A percentile compares a stretch with the other conserved stretches of the same genome.
These are phyloP conservation scores for Bacidia rubella DNA, from an alignment of 495 filamentous ascomycete genomes.

Conservation along the genomic window DNA sequence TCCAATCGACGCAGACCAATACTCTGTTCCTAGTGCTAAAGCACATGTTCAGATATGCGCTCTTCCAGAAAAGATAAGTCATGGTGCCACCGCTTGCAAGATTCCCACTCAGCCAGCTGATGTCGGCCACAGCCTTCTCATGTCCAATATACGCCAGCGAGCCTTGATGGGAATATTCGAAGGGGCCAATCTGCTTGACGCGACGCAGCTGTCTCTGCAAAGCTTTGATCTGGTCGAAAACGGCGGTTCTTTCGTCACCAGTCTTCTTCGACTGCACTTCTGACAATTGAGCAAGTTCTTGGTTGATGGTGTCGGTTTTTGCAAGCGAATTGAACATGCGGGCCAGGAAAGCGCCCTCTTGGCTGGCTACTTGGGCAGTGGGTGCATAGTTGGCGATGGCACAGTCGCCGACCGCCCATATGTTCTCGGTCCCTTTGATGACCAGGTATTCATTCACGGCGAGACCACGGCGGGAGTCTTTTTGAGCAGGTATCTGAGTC, in stretches of 20 bases:
- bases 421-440: slow-evolving; percentile 88
- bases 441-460: slow-evolving; percentile 98
- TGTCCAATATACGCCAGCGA: slow-evolving; percentile 94
- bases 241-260: slow-evolving; percentile 36
- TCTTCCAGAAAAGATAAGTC: slow-evolving; percentile 88
- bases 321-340: slow-evolving; percentile 97
- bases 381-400: slow-evolving; percentile 94
- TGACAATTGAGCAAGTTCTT: slow-evolving; percentile 47
- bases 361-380: slow-evolving; percentile 89
- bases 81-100: slow-evolving; percentile 71
- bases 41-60: slow-evolving; percentile 98
- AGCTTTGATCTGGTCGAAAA: slow-evolving; percentile 62
- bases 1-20: slow-evolving; percentile 85
- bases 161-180: slow-evolving; percentile 96
- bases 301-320: slow-evolving; percentile 70
- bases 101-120: slow-evolving; percentile 96
- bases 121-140: slow-evolving; percentile 94
- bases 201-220: slow-evolving; percentile 74
- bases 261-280: slow-evolving; percentile 52
- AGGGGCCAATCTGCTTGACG: slow-evolving; percentile 87
- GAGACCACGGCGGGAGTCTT: slow-evolving; percentile 85
- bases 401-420: slow-evolving; percentile 88
- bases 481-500: slow-evolving; percentile 81
- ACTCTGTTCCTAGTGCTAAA: slow-evolving; percentile 94
- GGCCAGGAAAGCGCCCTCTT: slow-evolving; percentile 92